Percentiles rank a stretch among this genome's conserved stretches.
Evolutionary conservation across 257 asterid species (phyloP).

Genomic region (Nicotiana benthamiana): DNA sequence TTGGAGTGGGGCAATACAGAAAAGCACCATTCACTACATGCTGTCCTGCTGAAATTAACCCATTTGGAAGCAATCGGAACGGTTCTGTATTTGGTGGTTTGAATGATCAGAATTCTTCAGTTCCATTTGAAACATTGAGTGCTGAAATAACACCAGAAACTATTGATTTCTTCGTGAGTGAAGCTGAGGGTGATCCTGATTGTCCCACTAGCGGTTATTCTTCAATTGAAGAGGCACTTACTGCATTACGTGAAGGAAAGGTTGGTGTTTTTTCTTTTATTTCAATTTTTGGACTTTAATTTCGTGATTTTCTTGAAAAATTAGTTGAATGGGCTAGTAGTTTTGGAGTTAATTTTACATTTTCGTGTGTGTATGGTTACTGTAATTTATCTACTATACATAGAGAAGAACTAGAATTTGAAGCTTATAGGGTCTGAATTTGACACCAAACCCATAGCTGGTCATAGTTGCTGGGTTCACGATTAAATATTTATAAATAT

Average conservation of each 20-base stretch:
- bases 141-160: slow-evolving; percentile 69
- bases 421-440: no score
- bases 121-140: slow-evolving; percentile 31
- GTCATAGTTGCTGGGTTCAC: no score
- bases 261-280: slow-evolving; percentile 15
- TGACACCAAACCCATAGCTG: no score
- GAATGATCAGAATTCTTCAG: slow-evolving; percentile 22
- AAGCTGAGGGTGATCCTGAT: slow-evolving; percentile 90
- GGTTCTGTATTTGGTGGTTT: slow-evolving; percentile 28
- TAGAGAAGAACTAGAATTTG: no score
- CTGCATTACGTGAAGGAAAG: slow-evolving; percentile 50
- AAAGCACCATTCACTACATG: slow-evolving; percentile 11
- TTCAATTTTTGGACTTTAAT: neutral
- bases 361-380: no score
- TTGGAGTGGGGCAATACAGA: slow-evolving; percentile 16
- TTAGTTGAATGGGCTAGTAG: neutral
- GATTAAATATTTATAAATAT: no score
- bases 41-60: slow-evolving; percentile 28
- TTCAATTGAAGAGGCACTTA: slow-evolving; percentile 57
- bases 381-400: no score
- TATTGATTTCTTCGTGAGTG: slow-evolving; percentile 75
- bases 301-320: neutral
- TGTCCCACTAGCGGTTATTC: slow-evolving; percentile 68
- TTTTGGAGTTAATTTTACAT: no score
- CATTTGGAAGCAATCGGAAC: slow-evolving; percentile 12